phyloP scores from a whole-genome alignment of 2,329 filamentous ascomycete genomes.

The Pleomassaria siparia region DNA sequence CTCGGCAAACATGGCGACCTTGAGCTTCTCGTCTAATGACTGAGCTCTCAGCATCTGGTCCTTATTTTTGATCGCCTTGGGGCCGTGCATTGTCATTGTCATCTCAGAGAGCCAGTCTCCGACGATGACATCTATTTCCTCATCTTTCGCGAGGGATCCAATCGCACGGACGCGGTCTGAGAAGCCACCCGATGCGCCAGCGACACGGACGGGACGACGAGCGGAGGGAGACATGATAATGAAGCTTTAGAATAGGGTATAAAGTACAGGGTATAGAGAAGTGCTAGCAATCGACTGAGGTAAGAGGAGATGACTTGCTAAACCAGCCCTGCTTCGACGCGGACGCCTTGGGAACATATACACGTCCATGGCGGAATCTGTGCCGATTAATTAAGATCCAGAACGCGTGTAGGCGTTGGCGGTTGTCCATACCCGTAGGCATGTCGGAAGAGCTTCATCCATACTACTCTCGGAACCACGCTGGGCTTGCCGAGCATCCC shows the following conservation, averaged over 20 bases:
- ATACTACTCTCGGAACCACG: too few species aligned
- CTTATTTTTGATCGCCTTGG: slow-evolving; percentile 32
- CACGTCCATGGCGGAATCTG: slow-evolving; percentile 6
- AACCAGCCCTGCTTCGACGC: slow-evolving; percentile 1
- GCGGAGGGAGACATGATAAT: slow-evolving; percentile 24
- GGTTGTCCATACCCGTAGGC: slow-evolving; percentile 16
- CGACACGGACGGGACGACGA: slow-evolving; percentile 44
- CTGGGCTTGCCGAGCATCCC: slow-evolving; percentile 20
- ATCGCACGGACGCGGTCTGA: slow-evolving; percentile 49
- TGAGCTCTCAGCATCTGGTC: slow-evolving; percentile 45
- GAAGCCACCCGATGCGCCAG: slow-evolving; percentile 48
- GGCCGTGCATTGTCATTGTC: slow-evolving; percentile 33
- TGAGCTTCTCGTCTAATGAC: slow-evolving; percentile 42
- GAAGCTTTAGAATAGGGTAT: slow-evolving; percentile 2
- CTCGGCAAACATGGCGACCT: slow-evolving; percentile 30
- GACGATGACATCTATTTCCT: slow-evolving; percentile 37
- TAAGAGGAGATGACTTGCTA: slow-evolving; percentile 2
- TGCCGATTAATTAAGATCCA: slow-evolving; percentile 4
- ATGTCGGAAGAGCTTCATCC: slow-evolving; percentile 3
- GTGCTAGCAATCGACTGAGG: not conserved
- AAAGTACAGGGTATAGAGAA: not conserved
- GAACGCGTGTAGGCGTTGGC: slow-evolving; percentile 8
- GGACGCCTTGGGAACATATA: slow-evolving; percentile 9
- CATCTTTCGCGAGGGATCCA: slow-evolving; percentile 42
- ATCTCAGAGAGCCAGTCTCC: slow-evolving; percentile 36